Base-by-base conservation (phyloP, 768 basidiomycete species). In the Russula sp. region DNA sequence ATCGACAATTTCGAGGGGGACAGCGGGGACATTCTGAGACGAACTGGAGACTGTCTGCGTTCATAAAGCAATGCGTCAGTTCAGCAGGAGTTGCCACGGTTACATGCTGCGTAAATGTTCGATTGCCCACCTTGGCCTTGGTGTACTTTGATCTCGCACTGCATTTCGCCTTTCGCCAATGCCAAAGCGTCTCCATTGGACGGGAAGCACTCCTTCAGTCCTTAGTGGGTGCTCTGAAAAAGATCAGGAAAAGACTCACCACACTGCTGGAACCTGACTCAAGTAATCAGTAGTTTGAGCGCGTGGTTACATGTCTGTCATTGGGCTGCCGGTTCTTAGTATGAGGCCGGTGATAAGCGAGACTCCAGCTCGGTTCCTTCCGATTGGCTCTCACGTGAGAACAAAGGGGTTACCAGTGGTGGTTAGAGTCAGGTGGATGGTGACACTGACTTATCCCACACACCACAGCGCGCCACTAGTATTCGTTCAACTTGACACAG, bases 1-100 rank as follows among this genome's bases (percentile, higher is more conserved):
- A 16, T 64, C 47, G 27, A 64, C 27, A 18, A 64, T 55, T 40
- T 64, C 63, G 13, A 64, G 40, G 7, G 63, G 63, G 14, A 60
- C 37, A 16, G 53, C 13, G 31, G 48, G 58, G 31, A 39, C 7
- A 39, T 51, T 55, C 34, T 32, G 22, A 14, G 40, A 13, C 6
- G 57, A 16, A 49, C 11, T 39, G 18, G 45, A n/a, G 37, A 3
- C 8, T 20, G 31, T 49, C 63, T 64, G 48, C 9, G 32, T 57
- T 35, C 40, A 62, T 9, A 52, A 2, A 18, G 10, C 4, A n/a
- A 35, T 4, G 6, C 10, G 49, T 57, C 14, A 31, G 6, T 45
- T 57, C 20, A 52, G 35, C 22, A 7, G 44, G n/a, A 6, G 49
- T 62, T 62, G 32, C 50, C 55, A 56, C 18, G 61, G 42, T n/a